These are phyloP conservation scores for Rubia tinctorum DNA, from an alignment of 305 asterid species.

Conservation along the genomic window DNA sequence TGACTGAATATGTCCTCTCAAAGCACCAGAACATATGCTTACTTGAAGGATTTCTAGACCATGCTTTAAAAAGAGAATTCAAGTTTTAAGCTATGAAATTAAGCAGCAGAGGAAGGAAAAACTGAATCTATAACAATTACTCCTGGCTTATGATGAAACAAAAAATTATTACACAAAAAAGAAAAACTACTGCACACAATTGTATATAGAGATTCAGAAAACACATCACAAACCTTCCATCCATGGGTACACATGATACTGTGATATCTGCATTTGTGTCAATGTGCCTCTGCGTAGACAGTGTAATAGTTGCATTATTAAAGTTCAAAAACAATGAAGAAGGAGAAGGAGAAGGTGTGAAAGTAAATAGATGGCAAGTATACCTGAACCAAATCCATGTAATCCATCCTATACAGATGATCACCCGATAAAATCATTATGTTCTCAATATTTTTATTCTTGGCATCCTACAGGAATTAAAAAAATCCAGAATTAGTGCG, in stretches of 20 bases:
- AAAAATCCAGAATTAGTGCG: background rate
- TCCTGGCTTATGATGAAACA: background rate
- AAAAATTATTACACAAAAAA: background rate
- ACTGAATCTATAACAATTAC: background rate
- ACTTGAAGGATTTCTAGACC: background rate
- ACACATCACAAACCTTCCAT: conserved; percentile 55
- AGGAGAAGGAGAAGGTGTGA: background rate
- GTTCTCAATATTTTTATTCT: conserved; percentile 70
- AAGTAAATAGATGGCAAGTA: background rate
- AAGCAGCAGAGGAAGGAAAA: background rate
- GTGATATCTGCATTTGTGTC: conserved; percentile 91
- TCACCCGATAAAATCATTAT: conserved; percentile 90
- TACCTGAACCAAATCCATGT: conserved; percentile 97
- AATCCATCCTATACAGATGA: conserved; percentile 96
- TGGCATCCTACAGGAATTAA: conserved; percentile 55
- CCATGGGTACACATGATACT: conserved; percentile 94
- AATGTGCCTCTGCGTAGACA: conserved; percentile 72
- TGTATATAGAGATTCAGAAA: background rate
- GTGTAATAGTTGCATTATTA: background rate
- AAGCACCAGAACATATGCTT: background rate
- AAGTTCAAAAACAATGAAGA: background rate
- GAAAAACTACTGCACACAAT: background rate
- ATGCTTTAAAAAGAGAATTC: background rate
- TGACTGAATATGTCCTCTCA: background rate
- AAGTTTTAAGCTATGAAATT: background rate